phyloP scores from a whole-genome alignment of 2,329 filamentous ascomycete genomes.

The Neonectria ditissima region DNA sequence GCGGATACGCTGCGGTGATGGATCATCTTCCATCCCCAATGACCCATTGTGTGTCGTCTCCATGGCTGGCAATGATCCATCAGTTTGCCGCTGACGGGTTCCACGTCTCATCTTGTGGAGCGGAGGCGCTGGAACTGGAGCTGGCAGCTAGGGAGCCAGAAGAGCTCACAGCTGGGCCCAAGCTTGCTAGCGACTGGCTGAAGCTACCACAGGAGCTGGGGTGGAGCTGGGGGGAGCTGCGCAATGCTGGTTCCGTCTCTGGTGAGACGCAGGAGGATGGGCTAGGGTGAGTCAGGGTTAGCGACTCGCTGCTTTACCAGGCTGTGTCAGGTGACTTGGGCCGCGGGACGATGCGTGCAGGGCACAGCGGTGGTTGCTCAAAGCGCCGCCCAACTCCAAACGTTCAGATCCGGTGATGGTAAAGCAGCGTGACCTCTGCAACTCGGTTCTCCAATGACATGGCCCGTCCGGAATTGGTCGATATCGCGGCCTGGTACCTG shows the following conservation, averaged over 20 bases:
- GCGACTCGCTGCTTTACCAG: conserved; percentile 14
- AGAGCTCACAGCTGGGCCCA: conserved; percentile 31
- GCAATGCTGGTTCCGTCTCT: conserved; percentile 34
- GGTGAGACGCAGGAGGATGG: conserved; percentile 41
- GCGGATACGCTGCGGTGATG: conserved; percentile 34
- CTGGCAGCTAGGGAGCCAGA: conserved; percentile 17
- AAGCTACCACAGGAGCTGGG: conserved; percentile 34
- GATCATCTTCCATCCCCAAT: conserved; percentile 34
- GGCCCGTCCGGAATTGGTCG: not conserved
- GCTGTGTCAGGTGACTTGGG: not conserved
- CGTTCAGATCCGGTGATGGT: not conserved
- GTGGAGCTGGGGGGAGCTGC: conserved; percentile 21
- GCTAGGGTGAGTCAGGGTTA: conserved; percentile 1
- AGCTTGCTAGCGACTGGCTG: conserved; percentile 35
- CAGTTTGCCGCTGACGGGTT: conserved; percentile 29
- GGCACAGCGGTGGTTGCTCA: not conserved
- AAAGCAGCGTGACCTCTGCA: conserved; percentile 21
- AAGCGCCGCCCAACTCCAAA: not conserved
- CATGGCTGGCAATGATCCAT: conserved; percentile 33
- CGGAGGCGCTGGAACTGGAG: conserved; percentile 21
- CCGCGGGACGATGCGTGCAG: not conserved
- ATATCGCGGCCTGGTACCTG: conserved; percentile 22
- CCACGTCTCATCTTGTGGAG: conserved; percentile 36
- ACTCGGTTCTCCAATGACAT: conserved; percentile 16
- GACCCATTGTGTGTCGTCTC: conserved; percentile 12